Evolutionary conservation across 768 basidiomycete genomes (phyloP), one percentile per base, ranked within the genome.

Genomic region (Galerina marginata): DNA sequence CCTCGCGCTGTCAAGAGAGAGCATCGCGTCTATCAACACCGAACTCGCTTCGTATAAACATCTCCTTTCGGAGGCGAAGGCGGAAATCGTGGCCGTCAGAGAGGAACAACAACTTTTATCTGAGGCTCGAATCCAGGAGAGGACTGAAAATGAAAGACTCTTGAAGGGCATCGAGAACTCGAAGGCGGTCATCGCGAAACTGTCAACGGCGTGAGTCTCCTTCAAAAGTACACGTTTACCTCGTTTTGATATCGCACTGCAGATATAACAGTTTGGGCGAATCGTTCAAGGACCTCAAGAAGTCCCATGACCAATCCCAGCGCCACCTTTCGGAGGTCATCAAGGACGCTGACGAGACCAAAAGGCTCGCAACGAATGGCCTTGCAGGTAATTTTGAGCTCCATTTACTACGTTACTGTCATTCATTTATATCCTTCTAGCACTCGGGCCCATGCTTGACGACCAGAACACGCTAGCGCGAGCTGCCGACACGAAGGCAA

Each of bases 371-470:
- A 10, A 49, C 42, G 20, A 56, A 63, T 14, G 62, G 66, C 2
- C 43, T 65, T 6, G 49, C 64, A 40, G 64, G 68, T 66, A 61
- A 20, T 9, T 16, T 5, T 10, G 29, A 33, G 40, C 4, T 39
- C 4, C 36, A 20, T 48, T 46, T 23, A 36, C n/a, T 6, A 12
- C 10, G 14, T 39, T 6, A 25, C 9, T n/a, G 36, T 15, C 20
- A n/a, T 49, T 46, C 54, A 60, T 50, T 54, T 37, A 37, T 57
- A 12, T 51, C 7, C 45, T 23, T 47, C 10, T 26, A 71, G 71
- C 63, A 1, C 45, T 71, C 4, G 45, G 63, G 12, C 72, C 71
- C 2, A 56, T 77, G 9, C 57, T 77, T 3, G 68, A 73, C 33
- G 67, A 67, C 2, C 39, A 67, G 11, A 67, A 63, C 1, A 65